Evolutionary conservation across 2,329 filamentous ascomycete genomes (phyloP), one percentile per base, ranked within the genome.

Genomic region (Bipolaris oryzae): DNA sequence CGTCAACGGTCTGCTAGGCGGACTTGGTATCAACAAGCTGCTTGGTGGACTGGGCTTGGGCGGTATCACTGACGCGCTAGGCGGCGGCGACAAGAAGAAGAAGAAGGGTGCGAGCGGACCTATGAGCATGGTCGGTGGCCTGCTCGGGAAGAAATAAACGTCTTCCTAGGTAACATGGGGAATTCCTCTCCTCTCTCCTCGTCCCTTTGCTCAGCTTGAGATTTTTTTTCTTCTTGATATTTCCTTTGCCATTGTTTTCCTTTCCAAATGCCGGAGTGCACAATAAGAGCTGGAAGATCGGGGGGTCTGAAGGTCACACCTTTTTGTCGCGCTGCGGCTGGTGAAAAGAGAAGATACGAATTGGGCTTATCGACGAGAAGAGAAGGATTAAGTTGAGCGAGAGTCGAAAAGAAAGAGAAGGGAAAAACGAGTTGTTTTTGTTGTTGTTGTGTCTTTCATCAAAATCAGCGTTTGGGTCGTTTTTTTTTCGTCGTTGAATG

Each of bases 1-100:
- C 0, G 85, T 96, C 65, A 90, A 94, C 62, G 87, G 88, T 46
- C 80, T 96, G 3, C 84, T 96, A 1, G 89, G 90, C 53, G 89
- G 89, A 1, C 78, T 95, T 18, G 91, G 91, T 13, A 82, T 96
- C 57, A 87, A 88, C 76, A 90, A 90, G 73, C 79, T 95, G 18
- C 84, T 96, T 15, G 86, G 87, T 7, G 84, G 89, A 1, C 83
- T 96, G 25, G 92, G 92, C 5, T 77, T 88, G 18, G 82, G 83
- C 33, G 80, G 78, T 43, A 60, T 85, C 31, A 74, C 80, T 6
- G 79, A 81, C 41, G 73, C 77, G 42, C 74, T 85, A 11, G 83
- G 83, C 31, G 78, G 92, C 10, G 80, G 80, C 39, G 79, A 82
- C 63, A 82, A 85, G 70, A 79, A 82, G 72, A 82, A 79, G 69